phyloP scores from a whole-genome alignment of 768 basidiomycete species.

The Rubroboletus pulcherrimus region DNA sequence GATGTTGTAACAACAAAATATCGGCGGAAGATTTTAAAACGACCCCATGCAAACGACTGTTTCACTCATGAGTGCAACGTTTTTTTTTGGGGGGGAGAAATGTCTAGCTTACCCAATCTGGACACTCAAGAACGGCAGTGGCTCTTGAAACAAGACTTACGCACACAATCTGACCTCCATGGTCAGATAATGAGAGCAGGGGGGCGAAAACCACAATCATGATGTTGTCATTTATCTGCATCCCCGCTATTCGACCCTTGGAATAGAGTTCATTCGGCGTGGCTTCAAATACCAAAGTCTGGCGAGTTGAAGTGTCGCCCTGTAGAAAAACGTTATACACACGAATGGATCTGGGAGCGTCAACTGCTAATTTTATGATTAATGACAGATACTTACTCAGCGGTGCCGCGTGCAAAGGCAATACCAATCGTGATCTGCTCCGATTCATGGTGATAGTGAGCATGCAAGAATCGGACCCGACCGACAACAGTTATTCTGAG shows the following conservation, averaged over 20 bases:
- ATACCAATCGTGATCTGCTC: constrained; percentile 22
- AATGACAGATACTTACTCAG: constrained; percentile 16
- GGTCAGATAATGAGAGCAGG: not conserved
- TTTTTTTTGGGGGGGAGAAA: not conserved
- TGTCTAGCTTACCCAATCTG: constrained; percentile 16
- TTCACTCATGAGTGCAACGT: constrained; percentile 1
- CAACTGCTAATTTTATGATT: not conserved
- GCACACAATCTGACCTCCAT: constrained; percentile 14
- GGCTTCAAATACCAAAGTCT: constrained; percentile 19
- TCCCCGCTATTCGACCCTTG: constrained; percentile 15
- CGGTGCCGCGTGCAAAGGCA: constrained; percentile 9
- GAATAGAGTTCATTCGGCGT: constrained; percentile 9
- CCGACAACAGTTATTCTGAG: constrained; percentile 27
- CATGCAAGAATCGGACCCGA: constrained; percentile 34
- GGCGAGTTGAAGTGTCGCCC: not conserved
- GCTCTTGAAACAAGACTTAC: constrained; percentile 16
- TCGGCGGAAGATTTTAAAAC: constrained; percentile 14
- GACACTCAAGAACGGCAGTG: constrained; percentile 13
- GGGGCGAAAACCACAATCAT: constrained; percentile 16
- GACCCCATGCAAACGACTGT: constrained; percentile 10
- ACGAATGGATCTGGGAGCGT: constrained; percentile 19
- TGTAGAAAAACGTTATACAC: constrained; percentile 23
- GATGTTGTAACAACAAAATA: constrained; percentile 8
- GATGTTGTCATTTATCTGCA: constrained; percentile 23
- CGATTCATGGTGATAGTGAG: constrained; percentile 24